Evolutionary conservation across 2,329 filamentous ascomycete species (phyloP).

Genomic region (Monosporascus cannonballus): DNA sequence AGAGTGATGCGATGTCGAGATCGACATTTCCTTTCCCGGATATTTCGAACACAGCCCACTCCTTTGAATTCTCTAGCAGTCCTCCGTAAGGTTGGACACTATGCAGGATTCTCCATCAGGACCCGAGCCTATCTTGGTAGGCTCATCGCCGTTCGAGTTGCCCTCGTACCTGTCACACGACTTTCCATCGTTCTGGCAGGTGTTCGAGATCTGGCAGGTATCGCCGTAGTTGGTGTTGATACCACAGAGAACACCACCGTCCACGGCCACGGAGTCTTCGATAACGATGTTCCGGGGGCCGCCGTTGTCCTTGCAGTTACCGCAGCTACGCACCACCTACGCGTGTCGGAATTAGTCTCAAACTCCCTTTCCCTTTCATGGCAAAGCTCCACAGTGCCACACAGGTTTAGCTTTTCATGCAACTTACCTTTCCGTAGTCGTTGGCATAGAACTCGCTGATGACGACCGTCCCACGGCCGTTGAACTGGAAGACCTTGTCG

Average conservation of each 20-base stretch:
- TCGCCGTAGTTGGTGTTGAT: conserved; percentile 48
- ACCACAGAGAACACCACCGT: conserved; percentile 36
- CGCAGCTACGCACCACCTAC: conserved; percentile 40
- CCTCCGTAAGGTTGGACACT: background rate
- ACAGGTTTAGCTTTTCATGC: background rate
- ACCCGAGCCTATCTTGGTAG: conserved; percentile 9
- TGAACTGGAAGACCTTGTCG: conserved; percentile 38
- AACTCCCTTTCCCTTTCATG: background rate
- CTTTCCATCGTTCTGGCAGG: conserved; percentile 29
- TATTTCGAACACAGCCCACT: background rate
- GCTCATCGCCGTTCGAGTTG: conserved; percentile 13
- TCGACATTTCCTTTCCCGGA: background rate
- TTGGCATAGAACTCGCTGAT: conserved; percentile 35
- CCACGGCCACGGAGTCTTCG: conserved; percentile 33
- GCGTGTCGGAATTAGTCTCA: background rate
- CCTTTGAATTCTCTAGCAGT: background rate
- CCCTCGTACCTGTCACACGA: conserved; percentile 25
- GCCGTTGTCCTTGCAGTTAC: conserved; percentile 38
- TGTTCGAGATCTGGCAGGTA: conserved; percentile 35
- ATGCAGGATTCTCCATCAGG: background rate
- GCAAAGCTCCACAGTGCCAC: no score
- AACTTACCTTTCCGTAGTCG: conserved; percentile 34
- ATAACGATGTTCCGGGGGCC: conserved; percentile 37
- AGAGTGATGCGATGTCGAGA: no score
- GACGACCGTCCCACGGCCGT: conserved; percentile 32